Conservation (phyloP, 2,329 filamentous ascomycete species). For the Fusarium illudens region DNA sequence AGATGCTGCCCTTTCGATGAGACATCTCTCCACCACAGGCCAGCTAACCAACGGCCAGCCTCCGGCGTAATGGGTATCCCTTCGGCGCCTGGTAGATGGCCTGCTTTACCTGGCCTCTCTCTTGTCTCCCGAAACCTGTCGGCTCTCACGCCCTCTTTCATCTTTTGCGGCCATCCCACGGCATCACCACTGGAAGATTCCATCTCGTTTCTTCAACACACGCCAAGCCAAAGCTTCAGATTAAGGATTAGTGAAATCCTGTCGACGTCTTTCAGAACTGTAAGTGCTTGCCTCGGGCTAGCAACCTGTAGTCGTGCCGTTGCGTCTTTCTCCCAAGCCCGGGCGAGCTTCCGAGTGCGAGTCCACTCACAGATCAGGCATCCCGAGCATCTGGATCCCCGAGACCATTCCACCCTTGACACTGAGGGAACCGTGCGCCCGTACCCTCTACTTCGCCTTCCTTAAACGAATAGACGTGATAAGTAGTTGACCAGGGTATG, state of each 20-base stretch:
- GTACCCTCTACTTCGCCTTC: not conserved
- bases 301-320: no score
- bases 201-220: not conserved
- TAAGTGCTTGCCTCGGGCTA: not conserved
- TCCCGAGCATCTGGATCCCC: conserved; percentile 20
- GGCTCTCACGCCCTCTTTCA: not conserved
- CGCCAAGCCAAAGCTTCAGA: not conserved
- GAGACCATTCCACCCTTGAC: conserved; percentile 6
- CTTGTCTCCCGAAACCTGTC: conserved; percentile 10
- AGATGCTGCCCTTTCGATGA: conserved; percentile 2
- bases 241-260: not conserved
- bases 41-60: not conserved
- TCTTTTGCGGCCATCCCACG: not conserved
- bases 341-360: not conserved
- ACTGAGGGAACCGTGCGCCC: not conserved
- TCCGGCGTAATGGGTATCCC: not conserved
- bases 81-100: not conserved
- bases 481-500: not conserved
- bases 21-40: not conserved
- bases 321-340: not conserved
- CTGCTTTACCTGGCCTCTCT: not conserved
- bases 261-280: not conserved
- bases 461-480: not conserved
- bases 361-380: not conserved
- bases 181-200: not conserved